phyloP scores from a whole-genome alignment of 2,329 filamentous ascomycete species.

The Colletotrichum orchidophilum region DNA sequence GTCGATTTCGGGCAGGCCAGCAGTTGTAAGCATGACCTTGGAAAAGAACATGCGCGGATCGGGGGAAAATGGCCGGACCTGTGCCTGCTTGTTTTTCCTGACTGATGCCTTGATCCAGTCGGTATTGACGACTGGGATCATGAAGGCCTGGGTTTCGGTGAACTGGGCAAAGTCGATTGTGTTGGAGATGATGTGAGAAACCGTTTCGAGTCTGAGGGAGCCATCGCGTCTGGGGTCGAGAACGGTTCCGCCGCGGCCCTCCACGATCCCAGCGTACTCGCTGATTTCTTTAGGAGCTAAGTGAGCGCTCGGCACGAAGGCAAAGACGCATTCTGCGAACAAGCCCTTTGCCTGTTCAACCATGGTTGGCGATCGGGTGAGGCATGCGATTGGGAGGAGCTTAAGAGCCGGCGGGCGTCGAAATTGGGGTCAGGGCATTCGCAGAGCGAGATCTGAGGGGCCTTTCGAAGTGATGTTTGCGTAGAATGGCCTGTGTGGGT shows the following conservation, averaged over 20 bases:
- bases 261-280: conserved; percentile 54
- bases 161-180: conserved; percentile 95
- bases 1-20: conserved; percentile 84
- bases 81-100: conserved; percentile 74
- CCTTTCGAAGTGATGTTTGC: neutral
- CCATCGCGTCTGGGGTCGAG: conserved; percentile 58
- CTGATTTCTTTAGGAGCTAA: conserved; percentile 52
- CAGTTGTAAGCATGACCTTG: conserved; percentile 83
- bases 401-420: neutral
- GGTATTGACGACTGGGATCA: conserved; percentile 86
- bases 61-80: conserved; percentile 86
- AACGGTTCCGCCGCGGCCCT: conserved; percentile 61
- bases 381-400: neutral
- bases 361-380: conserved; percentile 31
- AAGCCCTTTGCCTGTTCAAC: conserved; percentile 41
- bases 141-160: conserved; percentile 74
- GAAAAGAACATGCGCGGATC: conserved; percentile 92
- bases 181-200: conserved; percentile 70
- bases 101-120: conserved; percentile 82
- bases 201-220: conserved; percentile 55
- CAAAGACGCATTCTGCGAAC: conserved; percentile 55
- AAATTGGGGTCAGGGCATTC: conserved; percentile 11
- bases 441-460: neutral
- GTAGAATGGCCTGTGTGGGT: neutral
- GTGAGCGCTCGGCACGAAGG: conserved; percentile 54